phyloP scores from a whole-genome alignment of 441 rosid genomes.

The Gossypium aridum region DNA sequence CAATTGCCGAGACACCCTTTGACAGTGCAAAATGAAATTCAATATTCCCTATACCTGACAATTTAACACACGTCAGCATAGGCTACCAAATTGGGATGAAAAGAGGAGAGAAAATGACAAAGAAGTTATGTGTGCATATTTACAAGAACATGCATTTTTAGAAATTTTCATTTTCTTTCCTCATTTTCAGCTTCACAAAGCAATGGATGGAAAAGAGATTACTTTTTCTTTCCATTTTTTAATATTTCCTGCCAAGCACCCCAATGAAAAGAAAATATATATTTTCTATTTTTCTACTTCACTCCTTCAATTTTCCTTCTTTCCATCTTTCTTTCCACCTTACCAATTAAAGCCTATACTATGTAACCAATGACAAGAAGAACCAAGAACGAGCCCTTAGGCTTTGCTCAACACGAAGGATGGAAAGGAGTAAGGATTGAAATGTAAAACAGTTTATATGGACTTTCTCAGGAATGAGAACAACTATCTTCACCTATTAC shows the following conservation, averaged over 20 bases:
- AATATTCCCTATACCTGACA: slow-evolving; percentile 54
- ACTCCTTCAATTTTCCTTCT: no score
- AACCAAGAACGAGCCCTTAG: background rate
- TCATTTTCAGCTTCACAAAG: no score
- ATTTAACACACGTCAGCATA: slow-evolving; percentile 15
- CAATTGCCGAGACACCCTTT: slow-evolving; percentile 51
- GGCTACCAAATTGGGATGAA: background rate
- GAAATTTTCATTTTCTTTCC: no score
- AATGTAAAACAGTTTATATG: background rate
- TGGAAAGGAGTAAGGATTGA: background rate
- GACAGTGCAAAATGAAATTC: slow-evolving; percentile 59
- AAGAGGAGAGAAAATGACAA: background rate
- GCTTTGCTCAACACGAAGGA: no score
- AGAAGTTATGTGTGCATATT: background rate
- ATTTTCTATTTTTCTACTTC: no score
- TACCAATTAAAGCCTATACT: no score
- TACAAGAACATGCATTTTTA: no score
- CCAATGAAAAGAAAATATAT: no score
- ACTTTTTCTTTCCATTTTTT: no score
- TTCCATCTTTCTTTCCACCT: no score
- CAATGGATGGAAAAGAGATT: no score
- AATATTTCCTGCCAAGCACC: no score
- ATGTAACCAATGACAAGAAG: background rate
- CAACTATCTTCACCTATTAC: background rate
- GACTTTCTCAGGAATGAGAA: background rate